These are phyloP conservation scores for Lentinus polychrous DNA, from an alignment of 1,284 basidiomycete species.

Conservation along the genomic window DNA sequence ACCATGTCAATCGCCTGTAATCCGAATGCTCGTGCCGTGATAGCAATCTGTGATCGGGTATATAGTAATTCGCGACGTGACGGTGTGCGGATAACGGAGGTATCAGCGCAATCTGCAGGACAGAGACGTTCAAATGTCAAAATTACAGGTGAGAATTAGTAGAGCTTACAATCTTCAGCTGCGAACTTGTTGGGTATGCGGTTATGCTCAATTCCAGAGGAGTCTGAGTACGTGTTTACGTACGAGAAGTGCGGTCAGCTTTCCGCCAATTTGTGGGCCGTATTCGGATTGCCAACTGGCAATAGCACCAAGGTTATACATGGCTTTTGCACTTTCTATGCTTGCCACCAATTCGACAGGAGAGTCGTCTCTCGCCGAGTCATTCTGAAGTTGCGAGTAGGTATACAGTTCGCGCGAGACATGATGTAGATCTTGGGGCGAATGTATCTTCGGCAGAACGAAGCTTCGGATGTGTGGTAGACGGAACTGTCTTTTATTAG, in stretches of 20 bases:
- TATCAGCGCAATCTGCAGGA: slow-evolving; percentile 75
- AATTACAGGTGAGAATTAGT: not conserved
- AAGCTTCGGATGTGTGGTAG: slow-evolving; percentile 46
- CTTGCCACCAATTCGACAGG: slow-evolving; percentile 65
- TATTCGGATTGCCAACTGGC: slow-evolving; percentile 52
- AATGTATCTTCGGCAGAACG: slow-evolving; percentile 77
- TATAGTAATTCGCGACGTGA: slow-evolving; percentile 75
- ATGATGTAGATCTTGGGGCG: slow-evolving; percentile 53
- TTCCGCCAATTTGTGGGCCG: slow-evolving; percentile 38
- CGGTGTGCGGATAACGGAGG: slow-evolving; percentile 75
- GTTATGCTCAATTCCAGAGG: slow-evolving; percentile 28
- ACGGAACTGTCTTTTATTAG: slow-evolving; percentile 8
- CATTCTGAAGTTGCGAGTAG: slow-evolving; percentile 17
- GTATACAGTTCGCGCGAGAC: slow-evolving; percentile 45
- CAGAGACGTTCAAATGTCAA: not conserved
- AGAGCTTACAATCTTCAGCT: slow-evolving; percentile 76
- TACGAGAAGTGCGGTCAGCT: slow-evolving; percentile 50
- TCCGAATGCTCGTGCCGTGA: slow-evolving; percentile 80
- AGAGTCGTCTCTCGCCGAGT: slow-evolving; percentile 11
- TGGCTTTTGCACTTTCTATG: slow-evolving; percentile 70
- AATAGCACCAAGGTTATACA: slow-evolving; percentile 56
- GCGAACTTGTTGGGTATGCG: slow-evolving; percentile 56
- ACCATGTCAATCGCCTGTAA: slow-evolving; percentile 90
- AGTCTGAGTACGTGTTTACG: slow-evolving; percentile 19
- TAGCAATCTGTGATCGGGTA: slow-evolving; percentile 80